Percentiles rank a stretch among this genome's conserved stretches.
Conservation (phyloP, 805 yeast species). For the Suhomyces kilbournensis region DNA sequence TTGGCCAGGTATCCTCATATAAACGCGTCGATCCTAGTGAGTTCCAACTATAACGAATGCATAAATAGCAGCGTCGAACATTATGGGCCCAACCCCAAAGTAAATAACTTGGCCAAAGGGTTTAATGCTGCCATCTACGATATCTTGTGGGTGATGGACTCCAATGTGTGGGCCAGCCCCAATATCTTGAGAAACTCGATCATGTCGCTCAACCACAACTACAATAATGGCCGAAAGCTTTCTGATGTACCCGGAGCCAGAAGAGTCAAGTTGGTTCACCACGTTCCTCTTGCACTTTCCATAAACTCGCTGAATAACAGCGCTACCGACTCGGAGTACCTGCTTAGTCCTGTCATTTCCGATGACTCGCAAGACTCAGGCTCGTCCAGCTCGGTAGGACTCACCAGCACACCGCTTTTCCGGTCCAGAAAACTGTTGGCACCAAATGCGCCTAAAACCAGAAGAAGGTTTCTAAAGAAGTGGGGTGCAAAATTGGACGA, state of each 20-base stretch:
- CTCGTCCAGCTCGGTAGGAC: background rate
- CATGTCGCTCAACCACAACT: slow-evolving; percentile 43
- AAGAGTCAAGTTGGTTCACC: slow-evolving; percentile 70
- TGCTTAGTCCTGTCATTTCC: slow-evolving; percentile 15
- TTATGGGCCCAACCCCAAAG: slow-evolving; percentile 86
- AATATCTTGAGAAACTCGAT: slow-evolving; percentile 67
- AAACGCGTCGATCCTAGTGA: slow-evolving; percentile 55
- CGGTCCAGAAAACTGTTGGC: background rate
- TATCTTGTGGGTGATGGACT: slow-evolving; percentile 80
- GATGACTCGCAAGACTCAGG: slow-evolving; percentile 1
- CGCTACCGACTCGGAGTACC: slow-evolving; percentile 22
- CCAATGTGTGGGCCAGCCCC: slow-evolving; percentile 76
- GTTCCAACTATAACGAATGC: slow-evolving; percentile 14
- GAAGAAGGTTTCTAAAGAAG: slow-evolving; percentile 18
- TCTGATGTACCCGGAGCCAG: slow-evolving; percentile 13
- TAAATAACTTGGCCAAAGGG: slow-evolving; percentile 83
- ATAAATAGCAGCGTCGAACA: slow-evolving; percentile 37
- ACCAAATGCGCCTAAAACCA: background rate
- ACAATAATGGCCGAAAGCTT: slow-evolving; percentile 47
- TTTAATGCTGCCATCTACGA: slow-evolving; percentile 66
- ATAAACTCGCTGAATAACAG: slow-evolving; percentile 14
- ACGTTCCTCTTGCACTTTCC: slow-evolving; percentile 66
- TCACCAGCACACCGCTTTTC: background rate
- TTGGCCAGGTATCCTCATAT: slow-evolving; percentile 52
- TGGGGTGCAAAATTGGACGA: slow-evolving; percentile 75